These are phyloP conservation scores for Penicillium freii DNA, from an alignment of 2,329 filamentous ascomycete genomes.

Conservation along the genomic window DNA sequence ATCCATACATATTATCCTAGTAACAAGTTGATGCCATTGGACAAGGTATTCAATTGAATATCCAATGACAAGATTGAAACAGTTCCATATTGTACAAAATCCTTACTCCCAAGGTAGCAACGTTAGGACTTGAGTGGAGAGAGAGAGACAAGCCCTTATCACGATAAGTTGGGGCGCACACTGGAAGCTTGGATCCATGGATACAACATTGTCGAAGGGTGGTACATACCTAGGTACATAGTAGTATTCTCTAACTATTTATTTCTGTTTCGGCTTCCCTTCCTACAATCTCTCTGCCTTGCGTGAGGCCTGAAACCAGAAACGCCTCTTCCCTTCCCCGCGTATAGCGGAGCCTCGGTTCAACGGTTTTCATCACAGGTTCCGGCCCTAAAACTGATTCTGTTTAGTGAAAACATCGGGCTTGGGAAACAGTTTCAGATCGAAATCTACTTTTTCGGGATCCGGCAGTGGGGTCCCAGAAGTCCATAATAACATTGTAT, in stretches of 20 bases:
- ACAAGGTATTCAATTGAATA: background rate
- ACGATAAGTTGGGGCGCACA: background rate
- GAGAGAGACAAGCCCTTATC: conserved; percentile 4
- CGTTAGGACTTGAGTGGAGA: background rate
- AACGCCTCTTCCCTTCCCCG: conserved; percentile 9
- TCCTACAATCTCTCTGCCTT: background rate
- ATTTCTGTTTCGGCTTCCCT: too few relatives aligned
- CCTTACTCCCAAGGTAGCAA: conserved; percentile 3
- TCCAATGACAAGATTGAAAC: background rate
- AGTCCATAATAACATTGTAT: conserved; percentile 11
- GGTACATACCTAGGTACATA: background rate
- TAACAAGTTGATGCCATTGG: background rate
- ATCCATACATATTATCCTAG: background rate
- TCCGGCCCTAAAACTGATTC: conserved; percentile 1
- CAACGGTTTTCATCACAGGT: conserved; percentile 12
- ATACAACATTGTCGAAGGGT: background rate
- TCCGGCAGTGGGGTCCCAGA: conserved; percentile 6
- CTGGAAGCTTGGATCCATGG: background rate
- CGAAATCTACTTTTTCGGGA: conserved; percentile 4
- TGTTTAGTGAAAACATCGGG: background rate
- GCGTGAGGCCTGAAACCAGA: conserved; percentile 4
- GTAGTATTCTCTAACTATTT: too few relatives aligned
- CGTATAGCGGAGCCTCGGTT: conserved; percentile 11
- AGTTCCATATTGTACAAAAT: background rate
- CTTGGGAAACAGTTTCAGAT: conserved; percentile 4